These are phyloP conservation scores for Pichia occidentalis DNA, from an alignment of 805 yeast species.

Conservation along the genomic window DNA sequence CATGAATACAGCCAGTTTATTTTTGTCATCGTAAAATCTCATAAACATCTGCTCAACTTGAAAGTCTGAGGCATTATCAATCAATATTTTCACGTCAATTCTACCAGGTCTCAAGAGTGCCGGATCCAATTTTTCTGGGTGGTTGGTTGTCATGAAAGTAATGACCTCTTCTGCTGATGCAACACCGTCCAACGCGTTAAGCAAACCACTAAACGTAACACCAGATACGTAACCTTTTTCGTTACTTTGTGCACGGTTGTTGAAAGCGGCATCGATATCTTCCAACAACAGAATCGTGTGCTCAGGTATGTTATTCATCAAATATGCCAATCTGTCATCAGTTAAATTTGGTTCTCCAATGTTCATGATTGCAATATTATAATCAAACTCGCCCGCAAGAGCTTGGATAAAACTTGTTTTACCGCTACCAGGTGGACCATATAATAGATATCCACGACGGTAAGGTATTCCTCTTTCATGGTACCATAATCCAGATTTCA, in stretches of 20 bases:
- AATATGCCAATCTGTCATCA: constrained; percentile 88
- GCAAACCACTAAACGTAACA: constrained; percentile 89
- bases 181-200: constrained; percentile 95
- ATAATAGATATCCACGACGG: constrained; percentile 85
- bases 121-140: constrained; percentile 88
- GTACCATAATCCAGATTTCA: constrained; percentile 82
- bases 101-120: constrained; percentile 94
- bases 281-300: constrained; percentile 79
- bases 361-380: constrained; percentile 89
- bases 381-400: constrained; percentile 91
- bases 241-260: constrained; percentile 63
- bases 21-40: constrained; percentile 71
- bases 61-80: constrained; percentile 79
- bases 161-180: constrained; percentile 95
- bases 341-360: constrained; percentile 86
- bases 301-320: constrained; percentile 94
- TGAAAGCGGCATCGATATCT: constrained; percentile 95
- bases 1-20: constrained; percentile 47
- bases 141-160: constrained; percentile 98
- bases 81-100: constrained; percentile 73
- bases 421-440: constrained; percentile 98
- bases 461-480: constrained; percentile 96
- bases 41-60: constrained; percentile 82
- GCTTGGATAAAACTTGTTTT: constrained; percentile 96
- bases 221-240: constrained; percentile 81